Conservation (phyloP, 352 stramenopile genomes). For the Pythium myriotylum region DNA sequence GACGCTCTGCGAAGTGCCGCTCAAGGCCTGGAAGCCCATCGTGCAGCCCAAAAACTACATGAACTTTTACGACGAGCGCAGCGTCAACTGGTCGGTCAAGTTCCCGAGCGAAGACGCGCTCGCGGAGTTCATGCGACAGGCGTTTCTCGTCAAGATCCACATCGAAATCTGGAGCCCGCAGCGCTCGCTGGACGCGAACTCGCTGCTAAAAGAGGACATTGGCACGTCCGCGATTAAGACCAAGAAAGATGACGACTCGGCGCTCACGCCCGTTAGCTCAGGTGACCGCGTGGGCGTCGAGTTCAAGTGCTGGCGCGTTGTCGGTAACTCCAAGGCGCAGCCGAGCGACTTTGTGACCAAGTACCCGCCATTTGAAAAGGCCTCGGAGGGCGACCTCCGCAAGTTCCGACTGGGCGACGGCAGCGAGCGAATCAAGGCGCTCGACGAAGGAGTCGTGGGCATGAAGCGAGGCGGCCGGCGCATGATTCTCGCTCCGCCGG, state of each 20-base stretch:
- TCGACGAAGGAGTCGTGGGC: slow-evolving; percentile 88
- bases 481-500: slow-evolving; percentile 85
- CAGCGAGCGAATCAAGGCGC: slow-evolving; percentile 80
- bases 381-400: slow-evolving; percentile 45
- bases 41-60: slow-evolving; percentile 79
- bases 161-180: slow-evolving; percentile 66
- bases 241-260: slow-evolving; percentile 40
- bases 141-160: slow-evolving; percentile 81
- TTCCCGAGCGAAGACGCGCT: slow-evolving; percentile 66
- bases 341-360: slow-evolving; percentile 74
- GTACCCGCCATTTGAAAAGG: slow-evolving; percentile 78
- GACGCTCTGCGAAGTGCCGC: slow-evolving; percentile 57
- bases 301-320: slow-evolving; percentile 78
- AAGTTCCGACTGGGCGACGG: slow-evolving; percentile 82
- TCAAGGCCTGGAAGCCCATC: slow-evolving; percentile 64
- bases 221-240: slow-evolving; percentile 55
- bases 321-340: slow-evolving; percentile 60
- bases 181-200: slow-evolving; percentile 27
- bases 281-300: slow-evolving; percentile 68
- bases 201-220: slow-evolving; percentile 25
- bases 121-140: slow-evolving; percentile 62
- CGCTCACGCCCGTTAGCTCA: slow-evolving; percentile 30
- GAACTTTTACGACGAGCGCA: slow-evolving; percentile 83
- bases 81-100: slow-evolving; percentile 76
- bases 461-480: slow-evolving; percentile 90